Percentiles rank a stretch among this genome's conserved stretches.
Evolutionary conservation across 495 filamentous ascomycete genomes (phyloP).

Genomic region (Aspergillus cavernicola): DNA sequence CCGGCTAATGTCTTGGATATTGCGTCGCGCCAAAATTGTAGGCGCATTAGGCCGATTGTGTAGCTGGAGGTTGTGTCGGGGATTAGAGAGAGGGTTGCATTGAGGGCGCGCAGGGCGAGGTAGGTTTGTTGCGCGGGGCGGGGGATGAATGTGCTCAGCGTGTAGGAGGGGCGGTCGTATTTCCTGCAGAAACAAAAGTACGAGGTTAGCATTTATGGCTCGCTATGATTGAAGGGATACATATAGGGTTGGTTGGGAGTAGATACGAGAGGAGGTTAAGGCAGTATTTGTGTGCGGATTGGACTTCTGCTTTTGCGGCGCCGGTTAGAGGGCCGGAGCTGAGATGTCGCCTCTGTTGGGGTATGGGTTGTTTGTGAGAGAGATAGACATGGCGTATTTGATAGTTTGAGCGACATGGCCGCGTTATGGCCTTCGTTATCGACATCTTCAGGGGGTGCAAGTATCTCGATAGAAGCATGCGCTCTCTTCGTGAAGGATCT

Average conservation of each 20-base stretch:
- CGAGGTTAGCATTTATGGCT: too few species aligned
- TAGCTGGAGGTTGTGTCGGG: constrained; percentile 81
- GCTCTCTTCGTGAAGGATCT: background rate
- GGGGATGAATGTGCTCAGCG: constrained; percentile 82
- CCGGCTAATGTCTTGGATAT: constrained; percentile 70
- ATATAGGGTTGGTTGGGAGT: background rate
- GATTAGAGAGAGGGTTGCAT: constrained; percentile 82
- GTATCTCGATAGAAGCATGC: too few species aligned
- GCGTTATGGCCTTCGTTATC: constrained; percentile 19
- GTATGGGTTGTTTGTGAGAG: constrained; percentile 2
- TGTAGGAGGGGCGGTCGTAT: constrained; percentile 82
- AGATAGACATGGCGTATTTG: constrained; percentile 16
- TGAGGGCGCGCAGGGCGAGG: constrained; percentile 86
- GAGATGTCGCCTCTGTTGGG: constrained; percentile 21
- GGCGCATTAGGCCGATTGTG: constrained; percentile 77
- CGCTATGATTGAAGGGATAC: too few species aligned
- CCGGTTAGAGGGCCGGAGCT: constrained; percentile 23
- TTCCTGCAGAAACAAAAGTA: constrained; percentile 48
- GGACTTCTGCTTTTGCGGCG: constrained; percentile 43
- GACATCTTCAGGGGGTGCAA: constrained; percentile 25
- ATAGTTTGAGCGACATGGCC: constrained; percentile 19
- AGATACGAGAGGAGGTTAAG: constrained; percentile 52
- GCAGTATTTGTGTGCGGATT: constrained; percentile 55
- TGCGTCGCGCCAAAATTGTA: constrained; percentile 92
- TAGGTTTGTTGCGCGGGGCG: constrained; percentile 69